phyloP scores from a whole-genome alignment of 345 rosid species.

The Capsella bursapastoris region DNA sequence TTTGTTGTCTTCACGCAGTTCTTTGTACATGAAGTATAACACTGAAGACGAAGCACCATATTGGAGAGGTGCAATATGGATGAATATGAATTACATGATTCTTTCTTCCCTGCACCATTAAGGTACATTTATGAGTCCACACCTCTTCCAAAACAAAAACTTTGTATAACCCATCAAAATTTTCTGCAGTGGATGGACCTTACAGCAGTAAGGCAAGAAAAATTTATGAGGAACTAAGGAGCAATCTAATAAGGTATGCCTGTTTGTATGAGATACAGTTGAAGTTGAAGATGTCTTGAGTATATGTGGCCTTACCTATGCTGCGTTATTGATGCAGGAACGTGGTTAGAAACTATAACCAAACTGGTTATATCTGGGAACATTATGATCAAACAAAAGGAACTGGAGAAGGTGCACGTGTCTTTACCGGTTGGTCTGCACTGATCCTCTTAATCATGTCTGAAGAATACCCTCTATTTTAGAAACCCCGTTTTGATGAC shows the following conservation, averaged over 20 bases:
- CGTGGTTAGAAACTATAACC: slow-evolving; percentile 70
- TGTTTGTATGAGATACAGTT: neutral
- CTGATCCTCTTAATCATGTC: slow-evolving; percentile 79
- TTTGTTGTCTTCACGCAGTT: slow-evolving; percentile 47
- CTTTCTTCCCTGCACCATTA: slow-evolving; percentile 86
- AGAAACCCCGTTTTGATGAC: neutral
- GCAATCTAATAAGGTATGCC: slow-evolving; percentile 74
- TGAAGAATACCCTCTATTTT: slow-evolving; percentile 54
- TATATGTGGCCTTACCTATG: slow-evolving; percentile 7
- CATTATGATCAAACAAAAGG: slow-evolving; percentile 84
- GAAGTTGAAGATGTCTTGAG: slow-evolving; percentile 8
- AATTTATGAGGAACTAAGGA: slow-evolving; percentile 67
- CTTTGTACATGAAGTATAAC: slow-evolving; percentile 89
- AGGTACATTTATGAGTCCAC: slow-evolving; percentile 51
- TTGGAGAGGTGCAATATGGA: slow-evolving; percentile 97
- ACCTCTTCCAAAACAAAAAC: neutral
- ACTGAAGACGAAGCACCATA: slow-evolving; percentile 90
- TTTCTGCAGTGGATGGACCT: slow-evolving; percentile 73
- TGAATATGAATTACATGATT: slow-evolving; percentile 91
- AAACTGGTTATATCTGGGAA: slow-evolving; percentile 89
- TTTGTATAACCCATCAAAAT: neutral
- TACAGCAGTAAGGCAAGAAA: slow-evolving; percentile 63
- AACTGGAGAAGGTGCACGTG: slow-evolving; percentile 72
- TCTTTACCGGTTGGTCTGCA: slow-evolving; percentile 89
- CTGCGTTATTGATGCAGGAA: slow-evolving; percentile 56